phyloP scores from a whole-genome alignment of 2,329 filamentous ascomycete genomes.

The Pseudopyricularia cyperi region DNA sequence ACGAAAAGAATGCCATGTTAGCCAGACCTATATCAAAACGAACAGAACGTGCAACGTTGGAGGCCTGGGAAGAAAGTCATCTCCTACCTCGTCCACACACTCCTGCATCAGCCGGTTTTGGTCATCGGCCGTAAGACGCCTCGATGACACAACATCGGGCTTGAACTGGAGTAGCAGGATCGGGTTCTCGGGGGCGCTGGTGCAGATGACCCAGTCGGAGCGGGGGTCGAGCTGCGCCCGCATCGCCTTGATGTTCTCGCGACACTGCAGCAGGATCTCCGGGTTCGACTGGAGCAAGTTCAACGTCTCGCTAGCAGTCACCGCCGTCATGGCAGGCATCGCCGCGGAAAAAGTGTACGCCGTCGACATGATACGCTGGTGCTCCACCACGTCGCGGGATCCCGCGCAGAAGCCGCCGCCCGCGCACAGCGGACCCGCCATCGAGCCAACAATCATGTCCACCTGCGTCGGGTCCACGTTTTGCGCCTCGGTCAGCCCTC shows the following conservation, averaged over 20 bases:
- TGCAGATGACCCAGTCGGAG: slow-evolving; percentile 83
- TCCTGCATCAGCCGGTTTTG: slow-evolving; percentile 81
- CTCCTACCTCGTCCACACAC: slow-evolving; percentile 82
- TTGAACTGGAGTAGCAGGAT: slow-evolving; percentile 76
- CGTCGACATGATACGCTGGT: slow-evolving; percentile 85
- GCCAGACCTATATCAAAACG: background rate
- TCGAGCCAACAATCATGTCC: slow-evolving; percentile 93
- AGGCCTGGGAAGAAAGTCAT: background rate
- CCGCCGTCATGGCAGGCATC: slow-evolving; percentile 82
- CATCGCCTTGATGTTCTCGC: slow-evolving; percentile 81
- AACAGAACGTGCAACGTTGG: background rate
- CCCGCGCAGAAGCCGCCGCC: slow-evolving; percentile 95
- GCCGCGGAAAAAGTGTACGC: slow-evolving; percentile 95
- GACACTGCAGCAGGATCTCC: slow-evolving; percentile 62
- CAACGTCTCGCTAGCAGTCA: slow-evolving; percentile 88
- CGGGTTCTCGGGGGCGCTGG: slow-evolving; percentile 73
- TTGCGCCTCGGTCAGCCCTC: slow-evolving; percentile 88
- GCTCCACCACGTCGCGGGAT: slow-evolving; percentile 80
- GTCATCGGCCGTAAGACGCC: slow-evolving; percentile 56
- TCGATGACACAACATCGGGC: slow-evolving; percentile 61
- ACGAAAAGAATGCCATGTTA: background rate
- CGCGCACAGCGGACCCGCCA: slow-evolving; percentile 79
- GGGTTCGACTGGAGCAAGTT: slow-evolving; percentile 77
- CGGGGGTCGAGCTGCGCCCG: slow-evolving; percentile 77
- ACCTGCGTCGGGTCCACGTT: slow-evolving; percentile 89